These are phyloP conservation scores for Coprinopsis strossmayeri DNA, from an alignment of 768 basidiomycete genomes.

Conservation along the genomic window DNA sequence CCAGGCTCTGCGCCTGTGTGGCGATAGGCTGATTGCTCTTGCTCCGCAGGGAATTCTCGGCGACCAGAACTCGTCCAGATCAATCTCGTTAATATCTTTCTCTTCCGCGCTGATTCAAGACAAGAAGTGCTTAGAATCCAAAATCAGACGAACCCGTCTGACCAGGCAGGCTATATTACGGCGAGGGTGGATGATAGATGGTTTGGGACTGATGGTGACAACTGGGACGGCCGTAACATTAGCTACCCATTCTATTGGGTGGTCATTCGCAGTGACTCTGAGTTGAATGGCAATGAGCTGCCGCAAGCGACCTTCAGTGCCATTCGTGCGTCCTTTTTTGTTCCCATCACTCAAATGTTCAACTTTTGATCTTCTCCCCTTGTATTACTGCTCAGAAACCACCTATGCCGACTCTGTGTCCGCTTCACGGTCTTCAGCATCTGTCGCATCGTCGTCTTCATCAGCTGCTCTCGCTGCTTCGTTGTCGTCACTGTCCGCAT, in stretches of 20 bases:
- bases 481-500: constrained; percentile 23
- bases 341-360: neutral
- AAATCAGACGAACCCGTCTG: constrained; percentile 37
- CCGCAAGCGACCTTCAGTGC: constrained; percentile 74
- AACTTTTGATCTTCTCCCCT: constrained; percentile 1
- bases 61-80: constrained; percentile 59
- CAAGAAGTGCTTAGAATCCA: constrained; percentile 36
- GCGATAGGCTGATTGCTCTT: no score
- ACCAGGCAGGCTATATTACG: constrained; percentile 47
- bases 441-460: constrained; percentile 26
- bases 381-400: constrained; percentile 3
- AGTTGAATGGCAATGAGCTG: constrained; percentile 51
- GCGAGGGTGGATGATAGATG: constrained; percentile 67
- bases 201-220: constrained; percentile 52
- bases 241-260: constrained; percentile 75
- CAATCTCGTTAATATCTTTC: constrained; percentile 66
- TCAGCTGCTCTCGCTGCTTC: constrained; percentile 24
- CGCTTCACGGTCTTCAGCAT: constrained; percentile 46
- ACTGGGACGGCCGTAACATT: constrained; percentile 39
- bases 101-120: constrained; percentile 67
- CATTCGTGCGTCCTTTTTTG: constrained; percentile 56
- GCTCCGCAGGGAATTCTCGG: constrained; percentile 61
- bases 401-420: constrained; percentile 40
- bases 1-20: no score
- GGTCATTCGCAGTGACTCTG: constrained; percentile 51